Evolutionary conservation across 371 early-diverging fungal species (phyloP).

Genomic region (Mucor saturninus): DNA sequence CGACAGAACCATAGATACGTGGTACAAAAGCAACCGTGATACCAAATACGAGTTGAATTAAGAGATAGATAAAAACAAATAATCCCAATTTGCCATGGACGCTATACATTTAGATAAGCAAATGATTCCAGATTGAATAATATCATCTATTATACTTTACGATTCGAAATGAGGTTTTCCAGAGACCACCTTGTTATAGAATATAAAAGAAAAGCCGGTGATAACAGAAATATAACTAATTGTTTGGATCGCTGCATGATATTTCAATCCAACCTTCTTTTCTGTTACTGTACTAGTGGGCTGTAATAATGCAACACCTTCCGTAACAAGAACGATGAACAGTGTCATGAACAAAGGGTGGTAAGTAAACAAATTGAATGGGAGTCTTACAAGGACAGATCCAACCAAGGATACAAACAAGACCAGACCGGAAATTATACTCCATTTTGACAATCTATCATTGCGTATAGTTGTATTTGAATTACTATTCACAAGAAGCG

Average conservation of each 20-base stretch:
- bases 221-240: conserved; percentile 27
- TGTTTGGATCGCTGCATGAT: conserved; percentile 34
- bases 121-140: background rate
- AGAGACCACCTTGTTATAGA: conserved; percentile 32
- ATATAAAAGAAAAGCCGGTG: conserved; percentile 30
- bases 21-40: conserved; percentile 33
- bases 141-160: conserved; percentile 16
- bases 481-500: background rate
- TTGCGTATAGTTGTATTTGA: background rate
- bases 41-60: conserved; percentile 43
- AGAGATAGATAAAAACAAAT: conserved; percentile 31
- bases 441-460: conserved; percentile 6
- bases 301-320: conserved; percentile 40
- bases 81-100: conserved; percentile 40
- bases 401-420: conserved; percentile 32
- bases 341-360: conserved; percentile 40
- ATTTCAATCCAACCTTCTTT: conserved; percentile 31
- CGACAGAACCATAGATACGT: conserved; percentile 30
- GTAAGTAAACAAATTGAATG: conserved; percentile 33
- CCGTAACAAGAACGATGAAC: conserved; percentile 30
- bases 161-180: conserved; percentile 39
- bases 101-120: conserved; percentile 11
- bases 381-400: conserved; percentile 29
- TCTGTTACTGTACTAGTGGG: conserved; percentile 32
- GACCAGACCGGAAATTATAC: conserved; percentile 22